phyloP scores from a whole-genome alignment of 306 rosid species.

The Corylus avellana region DNA sequence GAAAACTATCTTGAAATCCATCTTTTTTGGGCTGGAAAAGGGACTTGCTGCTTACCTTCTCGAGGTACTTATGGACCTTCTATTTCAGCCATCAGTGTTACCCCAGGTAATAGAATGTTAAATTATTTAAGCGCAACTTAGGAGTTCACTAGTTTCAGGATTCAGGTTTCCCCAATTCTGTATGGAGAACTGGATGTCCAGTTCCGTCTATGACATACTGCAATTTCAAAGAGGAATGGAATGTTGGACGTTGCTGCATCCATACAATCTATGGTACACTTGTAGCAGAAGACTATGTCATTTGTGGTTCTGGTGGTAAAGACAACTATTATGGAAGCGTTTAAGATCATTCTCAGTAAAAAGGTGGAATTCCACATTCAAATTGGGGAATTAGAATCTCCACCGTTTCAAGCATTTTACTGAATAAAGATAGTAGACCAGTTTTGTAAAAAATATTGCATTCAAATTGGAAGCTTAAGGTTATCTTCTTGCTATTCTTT shows the following conservation, averaged over 20 bases:
- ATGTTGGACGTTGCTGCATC: not conserved
- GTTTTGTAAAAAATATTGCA: not conserved
- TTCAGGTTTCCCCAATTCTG: not conserved
- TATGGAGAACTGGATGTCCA: not conserved
- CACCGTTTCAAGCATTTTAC: not conserved
- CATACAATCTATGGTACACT: not conserved
- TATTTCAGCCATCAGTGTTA: slow-evolving; percentile 72
- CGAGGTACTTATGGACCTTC: slow-evolving; percentile 74
- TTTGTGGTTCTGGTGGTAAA: not conserved
- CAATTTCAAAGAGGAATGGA: not conserved
- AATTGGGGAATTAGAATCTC: not conserved
- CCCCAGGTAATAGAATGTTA: slow-evolving; percentile 55
- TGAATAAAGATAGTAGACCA: not conserved
- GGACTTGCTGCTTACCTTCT: slow-evolving; percentile 71
- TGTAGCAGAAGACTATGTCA: not conserved
- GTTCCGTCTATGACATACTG: not conserved
- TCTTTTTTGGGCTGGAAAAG: slow-evolving; percentile 91
- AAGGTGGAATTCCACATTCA: not conserved
- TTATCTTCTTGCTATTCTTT: too few relatives aligned
- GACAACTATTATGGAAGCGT: not conserved
- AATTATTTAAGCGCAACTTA: not conserved
- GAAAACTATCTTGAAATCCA: slow-evolving; percentile 71
- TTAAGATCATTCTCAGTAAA: not conserved
- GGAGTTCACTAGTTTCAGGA: slow-evolving; percentile 9
- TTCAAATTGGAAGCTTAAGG: not conserved